Evolutionary conservation across 192 early-diverging fungal genomes (phyloP), one percentile per base, ranked within the genome.

Genomic region (Coemansia sp.): DNA sequence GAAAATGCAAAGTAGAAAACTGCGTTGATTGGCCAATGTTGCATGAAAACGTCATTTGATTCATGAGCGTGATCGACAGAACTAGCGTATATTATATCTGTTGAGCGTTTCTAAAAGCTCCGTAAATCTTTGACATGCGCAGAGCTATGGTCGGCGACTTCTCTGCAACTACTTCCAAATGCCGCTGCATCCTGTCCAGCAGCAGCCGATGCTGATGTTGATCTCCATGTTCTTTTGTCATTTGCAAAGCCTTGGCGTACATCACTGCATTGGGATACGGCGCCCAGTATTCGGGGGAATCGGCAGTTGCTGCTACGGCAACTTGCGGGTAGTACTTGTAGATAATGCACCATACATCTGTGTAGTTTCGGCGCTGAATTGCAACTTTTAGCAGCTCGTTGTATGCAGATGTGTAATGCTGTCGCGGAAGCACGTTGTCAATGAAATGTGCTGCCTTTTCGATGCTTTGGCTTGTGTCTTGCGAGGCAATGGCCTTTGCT

Each of bases 251-350:
- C 37, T 43, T 53, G 13, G 44, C 52, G 40, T 77, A 77, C 67
- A 77, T 77, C 7, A 21, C 21, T 9, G 59, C 59, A 10, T 54
- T 50, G 13, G 73, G 73, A 47, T 56, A 77, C 16, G 61, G 61
- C 13, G 36, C 14, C 43, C 21, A 3, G 19, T 13, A 33, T 36
- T 13, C 18, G 3, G 55, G 41, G 20, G 19, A 19, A 8, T 50
- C 30, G 14, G 23, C 40, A 5, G 44, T 50, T 31, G 47, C 26
- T 3, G 39, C 38, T 3, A 45, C 41, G 7, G 13, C 31, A n/a
- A 68, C 47, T 13, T 23, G 36, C 3, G 67, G 63, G 16, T 77
- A 70, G 13, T 70, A 54, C 1, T 40, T 41, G 35, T 63, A 40
- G 18, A 77, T 33, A 7, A 65, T 39, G 38, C 2, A 2, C 73